Conservation (phyloP, 2,329 filamentous ascomycete genomes). For the Aschersonia sp. region DNA sequence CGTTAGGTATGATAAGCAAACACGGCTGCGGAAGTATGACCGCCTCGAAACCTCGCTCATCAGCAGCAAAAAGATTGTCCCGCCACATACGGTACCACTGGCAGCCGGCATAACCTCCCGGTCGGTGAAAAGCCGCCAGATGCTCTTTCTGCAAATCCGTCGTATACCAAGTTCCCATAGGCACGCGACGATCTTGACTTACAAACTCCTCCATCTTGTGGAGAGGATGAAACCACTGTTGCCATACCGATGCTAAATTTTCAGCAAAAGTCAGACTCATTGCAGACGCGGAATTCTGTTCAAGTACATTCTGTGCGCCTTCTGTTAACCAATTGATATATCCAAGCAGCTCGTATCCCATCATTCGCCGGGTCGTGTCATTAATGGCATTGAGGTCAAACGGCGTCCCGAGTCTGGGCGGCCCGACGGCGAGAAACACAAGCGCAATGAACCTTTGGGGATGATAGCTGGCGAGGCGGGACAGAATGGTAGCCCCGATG, state of each 20-base stretch:
- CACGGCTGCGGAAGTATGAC: slow-evolving; percentile 7
- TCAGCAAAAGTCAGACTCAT: slow-evolving; percentile 16
- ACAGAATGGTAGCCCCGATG: slow-evolving; percentile 17
- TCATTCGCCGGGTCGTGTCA: slow-evolving; percentile 12
- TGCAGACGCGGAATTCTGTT: slow-evolving; percentile 9
- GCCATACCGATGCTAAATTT: slow-evolving; percentile 9
- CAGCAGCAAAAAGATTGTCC: slow-evolving; percentile 11
- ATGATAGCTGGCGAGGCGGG: slow-evolving; percentile 13
- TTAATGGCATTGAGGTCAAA: slow-evolving; percentile 18
- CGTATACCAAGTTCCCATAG: slow-evolving; percentile 12
- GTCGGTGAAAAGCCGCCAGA: slow-evolving; percentile 8
- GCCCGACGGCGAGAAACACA: slow-evolving; percentile 16
- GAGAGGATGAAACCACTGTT: slow-evolving; percentile 12
- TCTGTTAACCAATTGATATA: slow-evolving; percentile 15
- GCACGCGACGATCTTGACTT: slow-evolving; percentile 3
- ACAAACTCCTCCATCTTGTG: slow-evolving; percentile 13
- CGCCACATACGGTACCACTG: slow-evolving; percentile 17
- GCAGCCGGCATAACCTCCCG: slow-evolving; percentile 15
- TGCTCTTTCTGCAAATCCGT: slow-evolving; percentile 10
- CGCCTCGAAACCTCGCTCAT: slow-evolving; percentile 10
- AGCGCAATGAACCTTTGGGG: slow-evolving; percentile 8
- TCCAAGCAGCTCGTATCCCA: slow-evolving; percentile 17
- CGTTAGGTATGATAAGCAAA: slow-evolving; percentile 10
- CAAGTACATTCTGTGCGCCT: slow-evolving; percentile 7
- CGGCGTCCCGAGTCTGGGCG: slow-evolving; percentile 11